Conservation (phyloP, 2,329 filamentous ascomycete species). For the Phyllachora maydis region DNA sequence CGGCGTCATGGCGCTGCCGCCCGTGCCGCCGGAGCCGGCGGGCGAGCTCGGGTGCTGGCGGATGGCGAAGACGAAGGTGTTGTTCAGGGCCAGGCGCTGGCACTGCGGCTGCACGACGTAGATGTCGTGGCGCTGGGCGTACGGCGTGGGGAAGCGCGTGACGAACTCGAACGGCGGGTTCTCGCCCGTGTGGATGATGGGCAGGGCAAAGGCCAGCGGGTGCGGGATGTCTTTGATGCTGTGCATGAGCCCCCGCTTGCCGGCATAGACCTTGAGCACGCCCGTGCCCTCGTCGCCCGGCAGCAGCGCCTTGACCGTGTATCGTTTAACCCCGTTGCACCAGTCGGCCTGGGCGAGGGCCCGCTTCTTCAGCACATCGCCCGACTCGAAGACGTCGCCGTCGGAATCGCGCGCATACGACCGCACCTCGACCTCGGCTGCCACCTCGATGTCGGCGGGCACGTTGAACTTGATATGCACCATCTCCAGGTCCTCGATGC, state of each 20-base stretch:
- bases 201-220: conserved; percentile 72
- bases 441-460: conserved; percentile 74
- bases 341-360: conserved; percentile 85
- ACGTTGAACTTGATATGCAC: conserved; percentile 77
- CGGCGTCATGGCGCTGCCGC: conserved; percentile 17
- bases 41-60: conserved; percentile 65
- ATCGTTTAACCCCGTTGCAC: conserved; percentile 70
- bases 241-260: conserved; percentile 90
- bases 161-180: conserved; percentile 93
- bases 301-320: conserved; percentile 79
- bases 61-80: conserved; percentile 93
- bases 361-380: conserved; percentile 67
- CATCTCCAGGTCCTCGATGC: conserved; percentile 84
- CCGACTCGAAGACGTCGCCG: conserved; percentile 84
- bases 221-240: conserved; percentile 93
- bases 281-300: conserved; percentile 84
- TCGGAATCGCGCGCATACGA: conserved; percentile 66
- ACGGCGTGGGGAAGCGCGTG: conserved; percentile 81
- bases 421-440: conserved; percentile 78
- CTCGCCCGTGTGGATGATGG: conserved; percentile 72
- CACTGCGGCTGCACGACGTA: conserved; percentile 96
- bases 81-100: conserved; percentile 69
- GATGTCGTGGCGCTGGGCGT: conserved; percentile 91
- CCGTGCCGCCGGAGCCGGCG: too few species aligned
- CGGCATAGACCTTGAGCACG: conserved; percentile 77